Conservation (phyloP, 768 basidiomycete species). For the Rhizopogon roseolus region DNA sequence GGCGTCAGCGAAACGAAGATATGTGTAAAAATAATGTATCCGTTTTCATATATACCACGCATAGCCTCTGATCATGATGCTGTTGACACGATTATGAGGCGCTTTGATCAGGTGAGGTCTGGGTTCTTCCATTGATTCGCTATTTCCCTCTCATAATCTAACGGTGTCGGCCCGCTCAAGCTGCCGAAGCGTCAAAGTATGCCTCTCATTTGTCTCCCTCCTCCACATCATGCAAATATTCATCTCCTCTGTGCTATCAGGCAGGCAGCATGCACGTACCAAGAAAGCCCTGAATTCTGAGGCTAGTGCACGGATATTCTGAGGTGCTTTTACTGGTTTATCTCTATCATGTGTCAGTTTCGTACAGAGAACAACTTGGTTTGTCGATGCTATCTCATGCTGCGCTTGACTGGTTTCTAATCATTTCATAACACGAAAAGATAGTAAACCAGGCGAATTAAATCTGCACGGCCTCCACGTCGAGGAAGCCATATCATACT, state of each 20-base stretch:
- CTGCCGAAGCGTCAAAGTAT: too few relatives aligned
- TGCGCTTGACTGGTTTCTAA: not conserved
- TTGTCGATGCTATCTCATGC: not conserved
- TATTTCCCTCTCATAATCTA: too few relatives aligned
- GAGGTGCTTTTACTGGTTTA: constrained; percentile 21
- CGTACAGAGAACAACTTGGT: constrained; percentile 72
- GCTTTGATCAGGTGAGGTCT: not conserved
- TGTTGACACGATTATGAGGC: not conserved
- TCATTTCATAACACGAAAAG: constrained; percentile 30
- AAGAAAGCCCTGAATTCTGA: constrained; percentile 78
- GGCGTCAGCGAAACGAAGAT: not conserved
- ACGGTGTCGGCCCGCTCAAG: too few relatives aligned
- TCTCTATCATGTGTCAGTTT: not conserved
- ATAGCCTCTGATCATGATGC: not conserved
- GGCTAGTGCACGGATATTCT: constrained; percentile 86
- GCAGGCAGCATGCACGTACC: constrained; percentile 69
- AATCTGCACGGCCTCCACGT: constrained; percentile 93
- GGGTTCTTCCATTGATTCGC: not conserved
- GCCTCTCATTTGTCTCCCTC: too few relatives aligned
- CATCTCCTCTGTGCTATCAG: constrained; percentile 22
- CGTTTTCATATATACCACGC: not conserved
- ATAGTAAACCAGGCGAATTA: constrained; percentile 68
- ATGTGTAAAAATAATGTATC: not conserved
- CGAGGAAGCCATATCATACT: constrained; percentile 81
- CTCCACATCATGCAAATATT: not conserved